Evolutionary conservation across 108 stramenopile genomes (phyloP), one percentile per base, ranked within the genome.

Genomic region (Pseudonitzschia multiseries): DNA sequence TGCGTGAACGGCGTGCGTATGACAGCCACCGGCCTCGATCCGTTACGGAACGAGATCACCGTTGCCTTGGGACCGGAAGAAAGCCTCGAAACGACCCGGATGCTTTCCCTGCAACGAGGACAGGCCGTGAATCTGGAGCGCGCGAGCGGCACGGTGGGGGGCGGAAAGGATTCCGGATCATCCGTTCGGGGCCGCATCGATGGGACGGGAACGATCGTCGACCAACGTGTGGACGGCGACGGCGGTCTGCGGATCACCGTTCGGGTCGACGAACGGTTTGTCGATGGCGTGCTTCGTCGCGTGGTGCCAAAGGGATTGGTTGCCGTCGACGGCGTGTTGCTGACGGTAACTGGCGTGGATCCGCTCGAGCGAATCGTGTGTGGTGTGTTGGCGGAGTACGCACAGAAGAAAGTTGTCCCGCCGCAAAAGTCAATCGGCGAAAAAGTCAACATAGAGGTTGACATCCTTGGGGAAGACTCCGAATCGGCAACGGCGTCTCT

Each of bases 171-270:
- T n/a, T n/a, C n/a, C n/a, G n/a, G n/a, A n/a, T n/a, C n/a, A n/a
- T 94, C 89, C 78, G 97, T 98, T 8, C 97, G 98, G 74, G 97
- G 98, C 15, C 97, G 98, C 78, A 96, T 99, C n/a, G 98, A 99
- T 79, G 83, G 89, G 43, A 86, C 83, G 2, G 98, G 95, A 8
- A 83, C 81, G 0, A 86, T 99, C 36, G 59, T 90, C 15, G 86
- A 93, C 33, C 79, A 80, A 68, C 83, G 88, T 80, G 43, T 57
- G 14, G 98, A 98, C 70, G 84, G 87, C 29, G 98, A 98, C 81
- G 90, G 88, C 4, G 36, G 36, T 2, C 82, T 99, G 59, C 95
- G 86, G 57, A 86, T 88, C 79, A 96, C n/a, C n/a, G n/a, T n/a
- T n/a, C n/a, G 75, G 42, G 84, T 86, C 18, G 73, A 77, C n/a